Conservation (phyloP, 768 basidiomycete species). For the Dentipellis sp. region DNA sequence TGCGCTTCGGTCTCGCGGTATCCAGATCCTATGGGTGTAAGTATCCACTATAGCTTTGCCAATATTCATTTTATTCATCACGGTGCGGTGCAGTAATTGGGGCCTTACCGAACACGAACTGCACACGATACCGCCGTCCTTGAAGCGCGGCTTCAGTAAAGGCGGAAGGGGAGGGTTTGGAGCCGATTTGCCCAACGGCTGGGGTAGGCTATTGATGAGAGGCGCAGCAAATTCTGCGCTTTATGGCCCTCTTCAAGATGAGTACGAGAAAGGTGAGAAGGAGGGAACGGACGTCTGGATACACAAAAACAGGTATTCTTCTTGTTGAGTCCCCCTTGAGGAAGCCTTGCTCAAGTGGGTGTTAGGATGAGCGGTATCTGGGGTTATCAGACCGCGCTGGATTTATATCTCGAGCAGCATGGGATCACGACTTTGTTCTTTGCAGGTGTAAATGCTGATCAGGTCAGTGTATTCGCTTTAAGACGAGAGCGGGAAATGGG, state of each 20-base stretch:
- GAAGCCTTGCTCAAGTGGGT: neutral
- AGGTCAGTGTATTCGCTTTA: conserved; percentile 28
- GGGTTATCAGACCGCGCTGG: conserved; percentile 54
- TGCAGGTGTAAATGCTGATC: conserved; percentile 59
- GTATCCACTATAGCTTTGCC: conserved; percentile 2
- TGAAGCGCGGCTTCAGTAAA: conserved; percentile 30
- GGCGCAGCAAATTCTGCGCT: conserved; percentile 47
- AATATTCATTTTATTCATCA: neutral
- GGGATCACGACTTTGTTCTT: conserved; percentile 55
- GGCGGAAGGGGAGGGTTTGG: conserved; percentile 30
- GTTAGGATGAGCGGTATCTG: conserved; percentile 56
- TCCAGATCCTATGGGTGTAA: conserved; percentile 60
- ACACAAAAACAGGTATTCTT: conserved; percentile 52
- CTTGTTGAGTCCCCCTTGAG: neutral
- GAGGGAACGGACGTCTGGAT: conserved; percentile 62
- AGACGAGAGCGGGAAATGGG: neutral
- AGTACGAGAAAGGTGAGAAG: conserved; percentile 41
- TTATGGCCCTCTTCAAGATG: conserved; percentile 52
- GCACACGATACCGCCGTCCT: conserved; percentile 49
- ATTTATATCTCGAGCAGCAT: conserved; percentile 52
- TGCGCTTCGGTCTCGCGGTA: conserved; percentile 35
- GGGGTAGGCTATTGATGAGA: conserved; percentile 52
- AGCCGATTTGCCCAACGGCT: conserved; percentile 39
- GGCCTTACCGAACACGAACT: conserved; percentile 60
- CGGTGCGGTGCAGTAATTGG: conserved; percentile 43